Conservation (phyloP, 768 basidiomycete genomes). For the Rhodosporidiobolus sp. region DNA sequence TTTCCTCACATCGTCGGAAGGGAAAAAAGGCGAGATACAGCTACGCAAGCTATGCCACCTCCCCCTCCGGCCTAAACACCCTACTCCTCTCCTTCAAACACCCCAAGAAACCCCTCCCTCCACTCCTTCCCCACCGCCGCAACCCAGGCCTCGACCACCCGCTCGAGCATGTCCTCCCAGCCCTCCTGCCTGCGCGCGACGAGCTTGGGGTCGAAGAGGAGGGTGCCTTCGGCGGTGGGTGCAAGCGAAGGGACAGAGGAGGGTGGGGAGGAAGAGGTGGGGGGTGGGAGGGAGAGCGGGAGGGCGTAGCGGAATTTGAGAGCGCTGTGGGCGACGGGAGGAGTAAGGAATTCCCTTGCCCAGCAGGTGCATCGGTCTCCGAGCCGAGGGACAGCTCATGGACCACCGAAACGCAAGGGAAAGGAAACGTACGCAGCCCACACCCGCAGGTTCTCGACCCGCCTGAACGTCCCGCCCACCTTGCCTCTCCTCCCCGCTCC, state of each 20-base stretch:
- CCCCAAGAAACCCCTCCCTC: slow-evolving; percentile 39
- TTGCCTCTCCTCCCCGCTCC: too few relatives aligned
- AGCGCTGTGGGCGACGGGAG: slow-evolving; percentile 57
- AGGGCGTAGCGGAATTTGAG: slow-evolving; percentile 77
- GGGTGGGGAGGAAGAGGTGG: slow-evolving; percentile 47
- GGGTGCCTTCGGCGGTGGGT: slow-evolving; percentile 41
- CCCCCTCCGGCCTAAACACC: not conserved
- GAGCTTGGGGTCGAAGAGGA: slow-evolving; percentile 64
- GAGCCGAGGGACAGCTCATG: too few relatives aligned
- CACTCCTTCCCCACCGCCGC: slow-evolving; percentile 66
- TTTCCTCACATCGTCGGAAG: too few relatives aligned
- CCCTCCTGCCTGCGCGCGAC: slow-evolving; percentile 71
- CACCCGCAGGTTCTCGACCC: slow-evolving; percentile 77
- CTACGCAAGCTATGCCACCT: too few relatives aligned
- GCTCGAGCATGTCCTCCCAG: slow-evolving; percentile 77
- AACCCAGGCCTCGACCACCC: slow-evolving; percentile 64
- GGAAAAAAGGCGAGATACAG: too few relatives aligned
- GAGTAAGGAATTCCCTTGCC: too few relatives aligned
- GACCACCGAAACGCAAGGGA: not conserved
- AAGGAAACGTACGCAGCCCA: slow-evolving; percentile 70
- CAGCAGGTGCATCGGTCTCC: too few relatives aligned
- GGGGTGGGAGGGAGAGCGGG: slow-evolving; percentile 61
- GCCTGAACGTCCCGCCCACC: slow-evolving; percentile 72
- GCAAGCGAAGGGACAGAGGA: slow-evolving; percentile 45
- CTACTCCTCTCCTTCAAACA: not conserved